Base-by-base conservation (phyloP, 306 rosid genomes). In the Pachyrhizus erosus region DNA sequence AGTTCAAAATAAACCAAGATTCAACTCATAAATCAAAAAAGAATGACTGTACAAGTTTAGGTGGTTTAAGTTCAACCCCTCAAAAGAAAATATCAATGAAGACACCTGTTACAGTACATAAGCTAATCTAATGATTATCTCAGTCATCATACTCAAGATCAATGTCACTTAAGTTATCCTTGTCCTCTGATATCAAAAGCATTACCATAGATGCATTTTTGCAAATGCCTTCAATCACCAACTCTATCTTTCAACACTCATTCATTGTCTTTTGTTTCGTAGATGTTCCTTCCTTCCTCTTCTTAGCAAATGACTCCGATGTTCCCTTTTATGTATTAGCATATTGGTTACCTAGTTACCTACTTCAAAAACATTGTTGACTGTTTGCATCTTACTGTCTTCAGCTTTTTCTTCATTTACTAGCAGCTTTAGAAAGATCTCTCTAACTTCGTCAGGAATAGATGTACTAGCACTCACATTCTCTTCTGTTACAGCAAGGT, bases 21-120 rank as follows among this genome's bases (percentile, higher is more conserved):
- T 68, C 45, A 65, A 8, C 11, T 65, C 26, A 29, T 65, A 6
- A 65, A 65, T 65, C 26, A 65, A 17, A n/a, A 7, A 31, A 65
- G 3, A 40, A 0, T 0, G 17, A 39, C 34, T 11, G 52, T 0
- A 68, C 29, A 40, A 39, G 24, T 66, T 66, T 9, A 68, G 10
- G 73, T 68, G 46, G 73, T 70, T 70, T 21, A 43, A 70, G 73
- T 70, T 70, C 37, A 43, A 70, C 13, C 20, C 39, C 15, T 12
- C 5, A 14, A 37, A 37, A 13, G 26, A 33, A 65, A 33, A 10
- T 65, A 45, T 3, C 14, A 26, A 70, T 21, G 15, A 5, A 70
- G 15, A 9, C 52, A 60, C 7, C 23, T 15, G 23, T 33, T 65
- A 40, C 46, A 34, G 5, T 61, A 27, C 20, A 40, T 10, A 39